Conservation (phyloP, 257 asterid genomes). For the Oldenlandia corymbosa region DNA sequence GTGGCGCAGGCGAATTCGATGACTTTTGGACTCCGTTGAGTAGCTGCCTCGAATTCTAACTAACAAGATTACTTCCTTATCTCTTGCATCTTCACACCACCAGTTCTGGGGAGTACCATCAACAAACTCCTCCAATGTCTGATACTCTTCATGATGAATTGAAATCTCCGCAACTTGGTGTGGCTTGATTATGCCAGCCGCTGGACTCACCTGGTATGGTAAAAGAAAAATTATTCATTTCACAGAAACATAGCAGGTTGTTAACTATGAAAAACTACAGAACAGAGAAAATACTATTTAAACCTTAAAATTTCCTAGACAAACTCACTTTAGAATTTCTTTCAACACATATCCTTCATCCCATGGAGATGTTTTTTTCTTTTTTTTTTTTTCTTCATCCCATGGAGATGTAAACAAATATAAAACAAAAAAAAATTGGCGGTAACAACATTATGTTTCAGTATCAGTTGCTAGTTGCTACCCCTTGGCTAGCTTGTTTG, state of each 20-base stretch:
- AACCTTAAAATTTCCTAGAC: background rate
- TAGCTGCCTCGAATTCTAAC: slow-evolving; percentile 56
- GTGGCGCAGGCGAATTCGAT: slow-evolving; percentile 77
- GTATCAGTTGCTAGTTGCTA: background rate
- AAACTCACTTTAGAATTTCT: background rate
- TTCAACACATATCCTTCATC: slow-evolving; percentile 3
- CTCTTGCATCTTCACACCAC: slow-evolving; percentile 96
- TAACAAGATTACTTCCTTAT: slow-evolving; percentile 71
- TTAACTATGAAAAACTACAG: slow-evolving; percentile 1
- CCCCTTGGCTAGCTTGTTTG: background rate
- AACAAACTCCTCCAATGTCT: slow-evolving; percentile 81
- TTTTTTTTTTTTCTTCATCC: too few relatives aligned
- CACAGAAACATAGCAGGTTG: slow-evolving; percentile 1
- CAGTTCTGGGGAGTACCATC: slow-evolving; percentile 79
- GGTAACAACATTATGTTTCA: background rate
- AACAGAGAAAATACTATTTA: background rate
- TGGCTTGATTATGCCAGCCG: slow-evolving; percentile 66
- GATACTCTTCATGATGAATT: slow-evolving; percentile 64
- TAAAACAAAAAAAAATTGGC: background rate
- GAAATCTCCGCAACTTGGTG: slow-evolving; percentile 67
- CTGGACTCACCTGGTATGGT: slow-evolving; percentile 68
- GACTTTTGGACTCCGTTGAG: slow-evolving; percentile 47
- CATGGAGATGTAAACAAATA: too few relatives aligned
- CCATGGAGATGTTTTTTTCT: too few relatives aligned
- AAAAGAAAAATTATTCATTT: slow-evolving; percentile 13